Base-by-base conservation (phyloP, 768 basidiomycete genomes). In the Leccinellum albellum region DNA sequence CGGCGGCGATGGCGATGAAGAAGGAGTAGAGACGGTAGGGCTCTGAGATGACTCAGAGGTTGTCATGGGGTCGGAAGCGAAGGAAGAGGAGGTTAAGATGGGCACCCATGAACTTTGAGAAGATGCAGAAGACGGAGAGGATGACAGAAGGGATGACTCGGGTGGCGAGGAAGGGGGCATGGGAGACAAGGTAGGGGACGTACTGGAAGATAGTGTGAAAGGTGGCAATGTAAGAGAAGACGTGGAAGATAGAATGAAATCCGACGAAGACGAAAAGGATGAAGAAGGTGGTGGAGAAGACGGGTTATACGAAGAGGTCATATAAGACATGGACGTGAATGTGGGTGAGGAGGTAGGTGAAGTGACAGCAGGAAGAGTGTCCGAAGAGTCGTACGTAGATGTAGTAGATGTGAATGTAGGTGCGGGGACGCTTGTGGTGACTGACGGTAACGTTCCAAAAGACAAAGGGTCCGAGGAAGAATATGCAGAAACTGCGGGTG, bases 31-130 rank as follows among this genome's bases (percentile, higher is more conserved):
- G 4, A 33, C 33, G 33, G 40, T 40, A 20, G 40, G 10, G 10
- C n/a, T 40, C n/a, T 40, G 37, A 4, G 33, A 37, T 8, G 35
- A 17, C 3, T 17, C 35, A 8, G 40, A 42, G 20, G 37, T n/a
- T 9, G 37, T 4, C 9, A 10, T n/a, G 10, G 37, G 37, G 15
- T 40, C 37, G 37, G 37, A 40, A 20, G 37, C 4, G 9, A n/a
- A 20, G 10, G 9, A 40, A 3, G 48, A 37, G 3, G 50, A 20
- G 24, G 55, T 23, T 7, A 24, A 37, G 4, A 53, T 55, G 14
- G 14, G 40, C 13, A 40, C 10, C 32, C 51, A 29, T 7, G 56
- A 47, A 13, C 45, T 55, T 26, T 49, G 51, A 32, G 63, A 54
- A 17, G 48, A 44, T 3, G 15, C 35, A 6, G 29, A 26, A 35